Base-by-base conservation (phyloP, 1,284 basidiomycete genomes). In the Earliella scabrosa region DNA sequence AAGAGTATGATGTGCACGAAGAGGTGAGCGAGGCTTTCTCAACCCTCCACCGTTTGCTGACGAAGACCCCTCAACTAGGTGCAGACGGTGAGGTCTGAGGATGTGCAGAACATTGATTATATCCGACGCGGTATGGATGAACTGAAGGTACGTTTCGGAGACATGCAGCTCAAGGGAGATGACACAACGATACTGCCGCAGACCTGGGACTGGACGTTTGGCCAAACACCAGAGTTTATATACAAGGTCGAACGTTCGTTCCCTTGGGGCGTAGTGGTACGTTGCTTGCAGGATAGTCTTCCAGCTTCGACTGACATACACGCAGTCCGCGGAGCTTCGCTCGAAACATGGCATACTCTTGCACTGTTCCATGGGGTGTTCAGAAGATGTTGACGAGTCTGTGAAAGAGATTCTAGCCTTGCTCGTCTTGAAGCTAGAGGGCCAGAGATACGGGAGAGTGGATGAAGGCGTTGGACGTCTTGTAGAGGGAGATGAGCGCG, bases 171-270 rank as follows among this genome's bases (percentile, higher is more conserved):
- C 35, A 26, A 8, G 9, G 27, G 18, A 4, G 32, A 14, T 20
- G 31, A 31, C 24, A 34, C 41, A 54, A 18, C 6, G 20, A 26
- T 29, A 8, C 14, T 0, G 26, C 45, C 27, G 4, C 68, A 96
- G 91, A 87, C 82, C 36, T 98, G 97, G 97, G 83, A 92, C 23
- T 99, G 96, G 95, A 80, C 85, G 27, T 98, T 87, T 67, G 97
- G 96, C 0, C 93, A 97, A 69, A 97, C 96, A 0, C 97, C 97
- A 50, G 92, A 97, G 69, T 98, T 99, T 70, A 90, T 85, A 39
- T 86, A 87, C 62, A 76, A 73, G 3, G 57, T 89, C 4, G 58
- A 66, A 16, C 71, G 72, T 14, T 58, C 66, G 14, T 91, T 93
- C 63, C 46, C 67, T 5, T 88, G 86, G 86, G 88, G 88, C 8